These are phyloP conservation scores for Myxozyma neotropica DNA, from an alignment of 805 yeast species.

Conservation along the genomic window DNA sequence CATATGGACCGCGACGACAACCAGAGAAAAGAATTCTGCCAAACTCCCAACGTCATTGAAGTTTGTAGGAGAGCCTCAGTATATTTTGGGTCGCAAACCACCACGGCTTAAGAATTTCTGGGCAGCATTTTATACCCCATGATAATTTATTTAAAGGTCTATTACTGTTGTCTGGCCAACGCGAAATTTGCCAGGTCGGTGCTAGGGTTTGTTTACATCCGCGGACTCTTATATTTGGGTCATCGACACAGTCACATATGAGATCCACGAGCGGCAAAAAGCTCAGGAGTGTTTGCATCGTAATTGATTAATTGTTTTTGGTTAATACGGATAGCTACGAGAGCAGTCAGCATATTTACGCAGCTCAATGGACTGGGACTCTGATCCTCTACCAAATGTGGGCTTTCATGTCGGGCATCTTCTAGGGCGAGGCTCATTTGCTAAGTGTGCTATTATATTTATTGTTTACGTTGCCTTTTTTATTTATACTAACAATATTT, in stretches of 20 bases:
- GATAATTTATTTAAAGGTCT: neutral
- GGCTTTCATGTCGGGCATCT: constrained; percentile 48
- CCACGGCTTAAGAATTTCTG: neutral
- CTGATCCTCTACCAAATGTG: constrained; percentile 11
- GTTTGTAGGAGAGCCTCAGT: neutral
- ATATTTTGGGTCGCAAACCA: neutral
- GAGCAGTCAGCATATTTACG: neutral
- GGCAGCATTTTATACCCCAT: neutral
- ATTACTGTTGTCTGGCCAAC: constrained; percentile 7
- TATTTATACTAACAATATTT: neutral
- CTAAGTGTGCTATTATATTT: constrained; percentile 48
- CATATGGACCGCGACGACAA: neutral
- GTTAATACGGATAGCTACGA: too few relatives aligned
- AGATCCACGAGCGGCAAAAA: neutral
- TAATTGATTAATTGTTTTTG: too few relatives aligned
- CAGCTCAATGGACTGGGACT: constrained; percentile 3
- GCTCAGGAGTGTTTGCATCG: too few relatives aligned
- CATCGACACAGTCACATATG: too few relatives aligned
- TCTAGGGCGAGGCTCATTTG: constrained; percentile 70
- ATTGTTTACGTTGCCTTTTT: neutral
- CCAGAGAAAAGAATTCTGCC: neutral
- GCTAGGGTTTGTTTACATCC: constrained; percentile 2
- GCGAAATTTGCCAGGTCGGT: neutral
- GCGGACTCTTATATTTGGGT: neutral
- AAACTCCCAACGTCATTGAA: neutral